A percentile compares a stretch with the other conserved stretches of the same genome.
Conservation (phyloP, 2,329 filamentous ascomycete species). For the Pseudogymnoascus sp. region DNA sequence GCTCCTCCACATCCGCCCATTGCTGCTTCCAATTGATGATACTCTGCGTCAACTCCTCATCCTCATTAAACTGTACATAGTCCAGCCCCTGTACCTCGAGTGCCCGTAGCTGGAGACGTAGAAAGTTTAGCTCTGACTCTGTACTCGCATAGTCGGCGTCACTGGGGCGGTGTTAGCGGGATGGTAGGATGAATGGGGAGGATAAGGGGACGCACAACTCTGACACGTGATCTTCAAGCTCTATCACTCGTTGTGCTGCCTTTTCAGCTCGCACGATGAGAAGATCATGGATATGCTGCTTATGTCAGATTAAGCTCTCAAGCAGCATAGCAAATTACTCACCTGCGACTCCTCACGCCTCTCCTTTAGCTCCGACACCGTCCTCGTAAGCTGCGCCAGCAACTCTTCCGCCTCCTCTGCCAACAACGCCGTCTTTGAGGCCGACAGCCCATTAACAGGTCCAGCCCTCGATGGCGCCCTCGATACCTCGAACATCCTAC, state of each 20-base stretch:
- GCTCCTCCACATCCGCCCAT: constrained; percentile 43
- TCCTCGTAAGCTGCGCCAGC: constrained; percentile 40
- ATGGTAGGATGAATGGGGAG: neutral
- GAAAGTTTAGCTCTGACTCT: constrained; percentile 51
- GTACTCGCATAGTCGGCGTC: constrained; percentile 47
- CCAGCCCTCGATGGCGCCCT: neutral
- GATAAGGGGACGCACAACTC: constrained; percentile 40
- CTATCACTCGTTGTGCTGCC: constrained; percentile 49
- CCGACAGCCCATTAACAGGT: neutral
- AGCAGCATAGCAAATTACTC: constrained; percentile 12
- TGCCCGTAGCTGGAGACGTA: constrained; percentile 53
- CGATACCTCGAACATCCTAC: neutral
- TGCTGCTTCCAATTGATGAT: constrained; percentile 55
- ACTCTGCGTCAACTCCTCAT: constrained; percentile 48
- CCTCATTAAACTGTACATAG: constrained; percentile 40
- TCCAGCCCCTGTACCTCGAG: constrained; percentile 49
- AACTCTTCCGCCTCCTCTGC: constrained; percentile 37
- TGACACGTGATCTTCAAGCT: constrained; percentile 48
- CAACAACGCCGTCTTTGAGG: constrained; percentile 27
- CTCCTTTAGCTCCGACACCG: constrained; percentile 43
- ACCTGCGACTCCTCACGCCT: constrained; percentile 53
- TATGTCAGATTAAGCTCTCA: constrained; percentile 8
- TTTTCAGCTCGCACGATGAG: constrained; percentile 49
- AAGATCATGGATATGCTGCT: constrained; percentile 51
- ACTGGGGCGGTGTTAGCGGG: constrained; percentile 27